A percentile compares a stretch with the other conserved stretches of the same genome.
phyloP scores from a whole-genome alignment of 164 flowering plant genomes.

The grape (Vitis vinifera) region DNA sequence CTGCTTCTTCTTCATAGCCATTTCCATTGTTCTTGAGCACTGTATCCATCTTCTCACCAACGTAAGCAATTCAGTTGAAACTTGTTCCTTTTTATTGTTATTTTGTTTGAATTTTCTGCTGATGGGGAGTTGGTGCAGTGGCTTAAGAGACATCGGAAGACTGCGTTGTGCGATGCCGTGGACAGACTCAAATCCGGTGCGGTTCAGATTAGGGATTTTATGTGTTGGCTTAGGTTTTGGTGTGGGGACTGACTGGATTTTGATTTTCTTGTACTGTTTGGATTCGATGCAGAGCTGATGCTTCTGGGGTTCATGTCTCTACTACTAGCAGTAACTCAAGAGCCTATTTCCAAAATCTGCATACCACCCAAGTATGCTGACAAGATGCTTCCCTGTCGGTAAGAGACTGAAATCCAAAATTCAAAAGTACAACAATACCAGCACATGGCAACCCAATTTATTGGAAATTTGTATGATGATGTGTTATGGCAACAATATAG shows the following conservation, averaged over 20 bases:
- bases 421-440: no score
- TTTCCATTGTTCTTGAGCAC: conserved; percentile 14
- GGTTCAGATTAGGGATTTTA: not conserved
- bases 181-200: conserved; percentile 30
- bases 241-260: no score
- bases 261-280: not conserved
- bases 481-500: not conserved
- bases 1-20: conserved; percentile 15
- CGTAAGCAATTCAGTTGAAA: conserved; percentile 11
- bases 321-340: conserved; percentile 52
- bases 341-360: conserved; percentile 51
- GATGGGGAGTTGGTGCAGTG: conserved; percentile 22
- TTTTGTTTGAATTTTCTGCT: not conserved
- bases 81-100: not conserved
- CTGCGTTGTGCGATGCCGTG: conserved; percentile 32
- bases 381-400: conserved; percentile 46
- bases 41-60: conserved; percentile 14
- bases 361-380: conserved; percentile 37
- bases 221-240: not conserved
- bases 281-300: conserved; percentile 54
- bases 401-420: not conserved
- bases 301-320: conserved; percentile 72
- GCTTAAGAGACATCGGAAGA: conserved; percentile 31
- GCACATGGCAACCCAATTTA: not conserved
- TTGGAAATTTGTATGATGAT: not conserved